Conservation (phyloP, 2,329 filamentous ascomycete genomes). For the Neonectria magnoliae region DNA sequence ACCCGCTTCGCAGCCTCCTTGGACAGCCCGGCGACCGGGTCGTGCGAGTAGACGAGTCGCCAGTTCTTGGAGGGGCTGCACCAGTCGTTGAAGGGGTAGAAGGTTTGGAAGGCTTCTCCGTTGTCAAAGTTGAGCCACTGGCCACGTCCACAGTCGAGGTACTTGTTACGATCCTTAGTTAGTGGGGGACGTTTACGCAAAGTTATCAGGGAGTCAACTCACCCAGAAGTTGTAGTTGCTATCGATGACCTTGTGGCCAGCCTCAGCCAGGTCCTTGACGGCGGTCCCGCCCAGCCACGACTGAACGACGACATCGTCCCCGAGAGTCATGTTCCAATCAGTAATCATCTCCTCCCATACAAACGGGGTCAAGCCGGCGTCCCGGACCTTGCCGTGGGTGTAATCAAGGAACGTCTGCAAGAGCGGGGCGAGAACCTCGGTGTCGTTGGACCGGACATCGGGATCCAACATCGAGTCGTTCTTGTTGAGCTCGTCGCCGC, state of each 20-base stretch:
- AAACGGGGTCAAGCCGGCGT: slow-evolving; percentile 74
- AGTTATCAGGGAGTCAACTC: slow-evolving; percentile 51
- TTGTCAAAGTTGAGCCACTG: slow-evolving; percentile 79
- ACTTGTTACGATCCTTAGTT: slow-evolving; percentile 61
- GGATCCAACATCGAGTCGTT: slow-evolving; percentile 75
- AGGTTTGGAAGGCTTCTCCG: slow-evolving; percentile 59
- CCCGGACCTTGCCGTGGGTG: slow-evolving; percentile 72
- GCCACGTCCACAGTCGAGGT: slow-evolving; percentile 85
- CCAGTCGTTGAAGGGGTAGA: slow-evolving; percentile 82
- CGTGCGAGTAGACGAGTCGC: slow-evolving; percentile 82
- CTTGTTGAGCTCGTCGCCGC: slow-evolving; percentile 86
- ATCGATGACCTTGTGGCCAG: slow-evolving; percentile 76
- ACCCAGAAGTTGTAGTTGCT: slow-evolving; percentile 84
- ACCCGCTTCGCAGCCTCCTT: slow-evolving; percentile 71
- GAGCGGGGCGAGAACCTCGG: slow-evolving; percentile 73
- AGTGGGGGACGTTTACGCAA: slow-evolving; percentile 7
- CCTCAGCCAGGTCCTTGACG: slow-evolving; percentile 66
- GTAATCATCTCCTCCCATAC: slow-evolving; percentile 91
- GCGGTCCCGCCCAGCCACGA: slow-evolving; percentile 76
- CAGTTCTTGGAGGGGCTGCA: slow-evolving; percentile 84
- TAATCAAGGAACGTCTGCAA: slow-evolving; percentile 81
- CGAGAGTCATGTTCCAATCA: slow-evolving; percentile 80
- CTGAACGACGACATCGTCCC: slow-evolving; percentile 78
- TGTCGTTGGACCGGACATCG: slow-evolving; percentile 73
- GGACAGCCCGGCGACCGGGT: slow-evolving; percentile 74